Evolutionary conservation across 768 basidiomycete species (phyloP).

Genomic region (Kwoniella botswanensis): DNA sequence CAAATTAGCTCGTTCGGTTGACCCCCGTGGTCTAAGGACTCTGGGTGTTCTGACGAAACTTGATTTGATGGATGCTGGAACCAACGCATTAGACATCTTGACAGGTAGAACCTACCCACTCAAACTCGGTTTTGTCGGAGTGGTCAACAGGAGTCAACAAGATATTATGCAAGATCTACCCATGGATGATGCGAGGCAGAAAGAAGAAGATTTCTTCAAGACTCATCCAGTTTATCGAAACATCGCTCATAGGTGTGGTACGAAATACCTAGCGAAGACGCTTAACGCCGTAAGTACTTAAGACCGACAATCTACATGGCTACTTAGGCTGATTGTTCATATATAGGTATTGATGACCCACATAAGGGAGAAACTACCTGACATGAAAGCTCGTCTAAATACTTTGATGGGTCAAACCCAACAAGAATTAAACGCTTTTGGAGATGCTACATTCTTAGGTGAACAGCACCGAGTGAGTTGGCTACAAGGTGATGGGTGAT

Average conservation of each 20-base stretch:
- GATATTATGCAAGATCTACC: slow-evolving; percentile 89
- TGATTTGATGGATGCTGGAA: slow-evolving; percentile 99
- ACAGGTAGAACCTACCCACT: slow-evolving; percentile 97
- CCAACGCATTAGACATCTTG: slow-evolving; percentile 93
- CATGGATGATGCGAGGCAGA: slow-evolving; percentile 80
- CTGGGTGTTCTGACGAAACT: slow-evolving; percentile 96
- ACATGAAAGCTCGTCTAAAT: slow-evolving; percentile 98
- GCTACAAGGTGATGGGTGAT: neutral
- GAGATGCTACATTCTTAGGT: slow-evolving; percentile 87
- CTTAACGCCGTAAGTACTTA: slow-evolving; percentile 76
- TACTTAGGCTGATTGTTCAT: neutral
- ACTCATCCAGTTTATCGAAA: slow-evolving; percentile 90
- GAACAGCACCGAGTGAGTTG: slow-evolving; percentile 71
- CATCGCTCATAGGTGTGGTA: slow-evolving; percentile 97
- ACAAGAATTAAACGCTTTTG: slow-evolving; percentile 95
- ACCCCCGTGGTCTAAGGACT: slow-evolving; percentile 93
- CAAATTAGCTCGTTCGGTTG: slow-evolving; percentile 92
- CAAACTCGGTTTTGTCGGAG: slow-evolving; percentile 96
- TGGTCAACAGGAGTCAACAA: slow-evolving; percentile 96
- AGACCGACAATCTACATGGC: neutral
- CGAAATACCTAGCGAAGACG: slow-evolving; percentile 87
- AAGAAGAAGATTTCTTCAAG: slow-evolving; percentile 88
- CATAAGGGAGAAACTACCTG: slow-evolving; percentile 96
- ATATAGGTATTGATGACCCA: slow-evolving; percentile 86
- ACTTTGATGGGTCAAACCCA: slow-evolving; percentile 99